Evolutionary conservation across 176 grass and related monocot species (phyloP).

Genomic region (Oryza coarctata): DNA sequence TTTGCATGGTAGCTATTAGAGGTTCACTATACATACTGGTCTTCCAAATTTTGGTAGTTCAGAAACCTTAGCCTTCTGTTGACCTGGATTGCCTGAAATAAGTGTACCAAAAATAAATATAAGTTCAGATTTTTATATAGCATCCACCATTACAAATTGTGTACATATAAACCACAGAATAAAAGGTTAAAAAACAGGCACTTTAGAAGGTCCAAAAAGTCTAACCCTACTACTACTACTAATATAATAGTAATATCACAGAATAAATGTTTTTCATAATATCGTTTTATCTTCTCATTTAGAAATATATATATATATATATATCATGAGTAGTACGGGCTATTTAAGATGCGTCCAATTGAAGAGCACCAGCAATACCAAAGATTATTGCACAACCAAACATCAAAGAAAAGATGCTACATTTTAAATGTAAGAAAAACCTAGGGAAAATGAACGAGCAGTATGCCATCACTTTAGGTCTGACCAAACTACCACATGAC

Average conservation of each 20-base stretch:
- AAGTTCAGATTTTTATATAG: background rate
- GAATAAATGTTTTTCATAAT: background rate
- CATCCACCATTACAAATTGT: background rate
- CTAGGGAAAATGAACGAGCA: background rate
- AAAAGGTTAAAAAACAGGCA: constrained; percentile 1
- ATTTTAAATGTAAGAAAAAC: background rate
- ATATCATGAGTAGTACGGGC: background rate
- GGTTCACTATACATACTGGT: constrained; percentile 51
- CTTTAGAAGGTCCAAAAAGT: no score
- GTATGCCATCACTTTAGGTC: background rate
- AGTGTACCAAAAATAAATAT: constrained; percentile 5
- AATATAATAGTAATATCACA: no score
- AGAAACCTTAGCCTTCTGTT: constrained; percentile 84
- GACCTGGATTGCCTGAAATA: constrained; percentile 78
- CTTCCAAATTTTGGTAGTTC: constrained; percentile 90
- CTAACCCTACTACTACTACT: no score
- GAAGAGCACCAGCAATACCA: background rate
- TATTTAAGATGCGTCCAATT: background rate
- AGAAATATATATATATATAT: background rate
- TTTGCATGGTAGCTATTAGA: constrained; percentile 8
- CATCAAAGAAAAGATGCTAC: background rate
- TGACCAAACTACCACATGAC: background rate
- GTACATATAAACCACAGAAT: background rate
- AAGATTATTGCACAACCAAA: constrained; percentile 13
- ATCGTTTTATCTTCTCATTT: background rate